These are phyloP conservation scores for Carex sylvatica DNA, from an alignment of 202 grass and related monocot species.

Conservation along the genomic window DNA sequence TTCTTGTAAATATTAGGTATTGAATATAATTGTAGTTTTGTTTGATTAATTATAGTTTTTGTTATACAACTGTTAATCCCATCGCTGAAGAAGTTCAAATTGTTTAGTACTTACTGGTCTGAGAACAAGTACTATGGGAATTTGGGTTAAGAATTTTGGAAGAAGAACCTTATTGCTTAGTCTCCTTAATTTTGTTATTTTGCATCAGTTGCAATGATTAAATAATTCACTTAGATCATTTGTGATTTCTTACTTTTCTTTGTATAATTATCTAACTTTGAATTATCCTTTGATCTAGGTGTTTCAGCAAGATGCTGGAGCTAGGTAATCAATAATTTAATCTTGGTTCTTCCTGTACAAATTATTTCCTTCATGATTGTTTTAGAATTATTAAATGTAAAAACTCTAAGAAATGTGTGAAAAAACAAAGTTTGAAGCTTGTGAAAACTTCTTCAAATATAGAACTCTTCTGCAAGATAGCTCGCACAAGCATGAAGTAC, in stretches of 20 bases:
- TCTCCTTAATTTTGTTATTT: conserved; percentile 11
- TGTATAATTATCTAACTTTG: conserved; percentile 35
- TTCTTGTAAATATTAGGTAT: not conserved
- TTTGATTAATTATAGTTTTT: conserved; percentile 9
- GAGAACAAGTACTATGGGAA: not conserved
- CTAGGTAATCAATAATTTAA: conserved; percentile 44
- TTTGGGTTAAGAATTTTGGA: conserved; percentile 1
- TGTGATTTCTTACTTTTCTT: conserved; percentile 10
- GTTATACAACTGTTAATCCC: not conserved
- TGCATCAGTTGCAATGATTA: not conserved
- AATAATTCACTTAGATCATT: conserved; percentile 21
- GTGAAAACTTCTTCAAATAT: conserved; percentile 1
- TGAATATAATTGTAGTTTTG: not conserved
- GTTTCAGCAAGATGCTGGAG: conserved; percentile 41
- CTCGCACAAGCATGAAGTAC: conserved; percentile 52
- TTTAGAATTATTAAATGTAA: conserved; percentile 1
- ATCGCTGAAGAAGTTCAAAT: not conserved
- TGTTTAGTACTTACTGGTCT: not conserved
- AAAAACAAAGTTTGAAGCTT: not conserved
- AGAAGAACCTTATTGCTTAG: not conserved
- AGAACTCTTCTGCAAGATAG: conserved; percentile 67
- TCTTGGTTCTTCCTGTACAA: not conserved
- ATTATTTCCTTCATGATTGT: not conserved
- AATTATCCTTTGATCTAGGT: conserved; percentile 56
- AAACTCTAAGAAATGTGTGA: not conserved